These are phyloP conservation scores for Citrus trifoliata DNA, from an alignment of 345 rosid genomes.

Conservation along the genomic window DNA sequence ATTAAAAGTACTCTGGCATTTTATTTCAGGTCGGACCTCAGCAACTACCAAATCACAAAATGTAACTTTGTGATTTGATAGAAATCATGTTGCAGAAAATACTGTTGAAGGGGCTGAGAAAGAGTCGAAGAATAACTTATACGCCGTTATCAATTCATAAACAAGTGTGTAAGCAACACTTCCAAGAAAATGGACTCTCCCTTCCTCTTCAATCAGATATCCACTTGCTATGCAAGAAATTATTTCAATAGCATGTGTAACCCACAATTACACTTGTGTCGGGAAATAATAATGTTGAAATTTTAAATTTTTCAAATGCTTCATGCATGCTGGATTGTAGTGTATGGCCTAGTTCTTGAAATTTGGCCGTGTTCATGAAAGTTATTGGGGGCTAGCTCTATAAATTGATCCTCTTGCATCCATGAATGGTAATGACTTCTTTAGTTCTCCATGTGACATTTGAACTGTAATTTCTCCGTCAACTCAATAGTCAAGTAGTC, in stretches of 20 bases:
- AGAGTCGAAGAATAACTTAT: neutral
- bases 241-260: neutral
- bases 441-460: too few species aligned
- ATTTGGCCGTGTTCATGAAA: too few species aligned
- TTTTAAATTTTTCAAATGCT: too few species aligned
- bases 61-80: neutral
- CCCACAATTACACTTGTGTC: too few species aligned
- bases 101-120: neutral
- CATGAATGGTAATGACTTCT: too few species aligned
- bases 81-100: conserved; percentile 2
- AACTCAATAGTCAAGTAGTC: too few species aligned
- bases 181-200: neutral
- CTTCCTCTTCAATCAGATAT: neutral
- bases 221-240: neutral
- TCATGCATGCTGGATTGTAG: neutral
- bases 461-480: too few species aligned
- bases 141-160: neutral
- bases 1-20: neutral
- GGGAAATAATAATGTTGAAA: neutral
- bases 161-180: neutral
- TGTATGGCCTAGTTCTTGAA: too few species aligned
- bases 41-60: neutral
- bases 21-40: neutral
- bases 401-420: too few species aligned
- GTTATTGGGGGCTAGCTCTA: too few species aligned